Base-by-base conservation (phyloP, 1,139 yeast species). In the Geotrichum europaeum region DNA sequence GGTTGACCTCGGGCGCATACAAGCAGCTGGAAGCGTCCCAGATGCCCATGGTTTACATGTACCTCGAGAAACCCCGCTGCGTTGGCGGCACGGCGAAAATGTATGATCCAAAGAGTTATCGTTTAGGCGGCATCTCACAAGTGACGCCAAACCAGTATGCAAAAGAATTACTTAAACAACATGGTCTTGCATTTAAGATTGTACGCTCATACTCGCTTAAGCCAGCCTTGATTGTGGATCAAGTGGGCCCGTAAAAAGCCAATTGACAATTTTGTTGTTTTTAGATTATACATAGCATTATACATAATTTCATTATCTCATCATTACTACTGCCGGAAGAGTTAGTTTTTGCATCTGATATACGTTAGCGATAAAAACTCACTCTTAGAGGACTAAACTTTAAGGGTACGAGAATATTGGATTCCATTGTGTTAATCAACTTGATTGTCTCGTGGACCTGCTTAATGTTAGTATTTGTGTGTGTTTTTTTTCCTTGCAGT, bases 401-500 rank as follows among this genome's bases (percentile, higher is more conserved):
- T 59, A 77, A 67, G 13, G 80, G 79, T 15, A 77, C 77, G 58
- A 77, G 65, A 51, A 77, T 73, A 59, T 73, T 69, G 34, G 77
- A 69, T 58, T 75, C 72, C 80, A 77, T 77, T 53, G 68, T 67
- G 53, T 75, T 69, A 34, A 77, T 70, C 56, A 77, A 70, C 66
- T 75, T 74, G 51, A 77, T 79, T 1, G 80, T 77, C 61, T 77
- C 78, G 62, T 75, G 78, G 20, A 77, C 62, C 62, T 75, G 49
- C 7, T 15, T 24, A 24, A 12, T 47, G 57, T 54, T 54, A 54
- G 57, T 20, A 45, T 28, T 15, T 12, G 10, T 2, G 6, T n/a
- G 13, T 50, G 13, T 50, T 18, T n/a, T 25, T 40, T 4, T 40
- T 4, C 10, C 18, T 24, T 24, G 22, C 9, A 18, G 28, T 4